Evolutionary conservation across 257 asterid genomes (phyloP), one percentile per base, ranked within the genome.

Genomic region (Linderniella brevidens): DNA sequence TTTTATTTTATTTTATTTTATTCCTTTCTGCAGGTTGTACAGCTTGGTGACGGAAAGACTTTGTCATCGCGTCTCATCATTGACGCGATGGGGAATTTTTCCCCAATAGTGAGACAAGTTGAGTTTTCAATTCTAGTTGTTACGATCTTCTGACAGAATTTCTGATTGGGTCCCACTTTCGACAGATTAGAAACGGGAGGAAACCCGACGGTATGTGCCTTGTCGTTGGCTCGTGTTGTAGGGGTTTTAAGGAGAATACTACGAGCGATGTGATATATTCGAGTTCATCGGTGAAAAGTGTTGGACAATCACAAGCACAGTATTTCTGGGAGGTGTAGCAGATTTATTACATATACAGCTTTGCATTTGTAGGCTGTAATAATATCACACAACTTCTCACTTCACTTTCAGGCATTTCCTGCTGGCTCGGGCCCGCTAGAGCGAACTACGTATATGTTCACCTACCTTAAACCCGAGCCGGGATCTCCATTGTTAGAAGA

Each of bases 1-100:
- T n/a, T n/a, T n/a, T n/a, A n/a, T 20, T 18, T 41, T 13, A 41
- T 37, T 11, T 6, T 49, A 47, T 35, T 43, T 8, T 48, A 50
- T 19, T 45, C 10, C 8, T 13, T 20, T 8, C 11, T 9, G 14
- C 79, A 88, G 97, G 90, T 68, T 25, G 53, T 84, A 60, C 67
- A 78, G 63, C 72, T 84, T 41, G 66, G 69, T 17, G 90, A 80
- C 51, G 93, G 84, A 13, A 88, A 70, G 70, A 50, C 73, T 64
- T 60, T 88, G 41, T 68, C 77, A n/a, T 64, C 97, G 4, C 79
- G 73, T 57, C 86, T 88, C 55, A 37, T 88, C 58, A 70, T 88
- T 62, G 97, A 88, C 69, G 95, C 97, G 41, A 88, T 88, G 97
- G 97, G 97, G 36, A 88, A 88, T 65, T 88, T 88, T 71, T 88